Percentiles rank a stretch among this genome's conserved stretches.
Conservation (phyloP, 331 rosid species). For the Phaseolus coccineus region DNA sequence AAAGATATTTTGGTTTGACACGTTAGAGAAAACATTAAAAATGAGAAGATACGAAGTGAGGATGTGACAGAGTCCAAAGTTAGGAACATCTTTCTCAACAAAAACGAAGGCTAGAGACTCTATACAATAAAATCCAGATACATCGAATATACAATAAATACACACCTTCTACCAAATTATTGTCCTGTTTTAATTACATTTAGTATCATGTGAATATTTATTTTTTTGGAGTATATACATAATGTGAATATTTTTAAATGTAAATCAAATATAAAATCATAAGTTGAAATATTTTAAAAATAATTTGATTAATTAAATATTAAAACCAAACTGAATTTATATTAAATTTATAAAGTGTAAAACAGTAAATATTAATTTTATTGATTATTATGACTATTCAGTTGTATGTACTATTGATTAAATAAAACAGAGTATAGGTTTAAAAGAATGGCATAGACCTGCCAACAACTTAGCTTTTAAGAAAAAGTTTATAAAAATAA, state of each 20-base stretch:
- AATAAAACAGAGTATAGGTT: too few species aligned
- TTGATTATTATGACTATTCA: too few species aligned
- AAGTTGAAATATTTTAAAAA: too few species aligned
- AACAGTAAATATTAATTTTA: too few species aligned
- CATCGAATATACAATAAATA: slow-evolving; percentile 18
- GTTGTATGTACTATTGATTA: too few species aligned
- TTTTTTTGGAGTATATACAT: too few species aligned
- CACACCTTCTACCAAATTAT: background rate
- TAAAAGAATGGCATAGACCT: too few species aligned
- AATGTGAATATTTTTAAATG: background rate
- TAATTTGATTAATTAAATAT: too few species aligned
- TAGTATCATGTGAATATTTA: background rate
- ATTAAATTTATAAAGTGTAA: too few species aligned
- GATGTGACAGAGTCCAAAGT: background rate
- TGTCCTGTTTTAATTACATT: background rate
- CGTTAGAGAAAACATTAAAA: background rate
- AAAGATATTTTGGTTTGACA: background rate
- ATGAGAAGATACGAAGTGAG: background rate
- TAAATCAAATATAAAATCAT: background rate
- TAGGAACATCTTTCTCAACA: background rate
- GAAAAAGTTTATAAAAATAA: too few species aligned
- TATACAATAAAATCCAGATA: background rate
- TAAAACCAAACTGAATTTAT: too few species aligned
- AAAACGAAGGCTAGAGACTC: background rate
- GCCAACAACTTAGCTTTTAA: too few species aligned